phyloP scores from a whole-genome alignment of 805 yeast species.

The Starmerella davenportii region DNA sequence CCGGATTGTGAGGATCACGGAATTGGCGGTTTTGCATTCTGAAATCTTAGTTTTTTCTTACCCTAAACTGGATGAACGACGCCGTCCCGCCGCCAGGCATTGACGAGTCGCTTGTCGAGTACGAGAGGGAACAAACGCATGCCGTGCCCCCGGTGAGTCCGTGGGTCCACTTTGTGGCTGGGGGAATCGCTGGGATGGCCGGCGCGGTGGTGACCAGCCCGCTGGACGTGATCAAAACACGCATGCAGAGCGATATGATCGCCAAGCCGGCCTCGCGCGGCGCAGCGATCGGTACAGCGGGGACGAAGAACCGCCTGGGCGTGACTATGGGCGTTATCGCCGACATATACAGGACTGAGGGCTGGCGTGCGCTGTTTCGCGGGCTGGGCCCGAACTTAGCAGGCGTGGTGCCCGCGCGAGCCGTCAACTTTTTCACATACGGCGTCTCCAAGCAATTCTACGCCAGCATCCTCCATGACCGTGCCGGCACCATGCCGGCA shows the following conservation, averaged over 20 bases:
- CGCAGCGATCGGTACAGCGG: background rate
- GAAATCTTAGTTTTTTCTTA: no score
- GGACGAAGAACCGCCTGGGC: background rate
- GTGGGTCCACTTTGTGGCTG: slow-evolving; percentile 32
- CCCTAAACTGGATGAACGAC: background rate
- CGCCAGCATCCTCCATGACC: slow-evolving; percentile 47
- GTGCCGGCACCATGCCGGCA: slow-evolving; percentile 55
- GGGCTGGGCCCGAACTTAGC: slow-evolving; percentile 94
- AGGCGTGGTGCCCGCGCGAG: slow-evolving; percentile 95
- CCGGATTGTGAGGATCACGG: no score
- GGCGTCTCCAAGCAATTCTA: slow-evolving; percentile 76
- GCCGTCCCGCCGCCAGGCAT: background rate
- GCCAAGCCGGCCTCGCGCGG: slow-evolving; percentile 7
- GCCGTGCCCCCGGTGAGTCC: slow-evolving; percentile 24
- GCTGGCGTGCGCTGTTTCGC: slow-evolving; percentile 69
- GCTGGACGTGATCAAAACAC: slow-evolving; percentile 85
- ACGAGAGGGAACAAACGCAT: background rate
- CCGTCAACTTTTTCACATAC: slow-evolving; percentile 89
- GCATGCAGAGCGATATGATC: slow-evolving; percentile 70
- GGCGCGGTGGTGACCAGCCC: slow-evolving; percentile 93
- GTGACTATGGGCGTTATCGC: slow-evolving; percentile 22
- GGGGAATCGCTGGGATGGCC: slow-evolving; percentile 81
- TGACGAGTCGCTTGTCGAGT: background rate
- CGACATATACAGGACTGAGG: slow-evolving; percentile 57
- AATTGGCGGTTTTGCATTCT: no score